A percentile compares a stretch with the other conserved stretches of the same genome.
phyloP scores from a whole-genome alignment of 805 yeast species.

The Candida nonsorbophila region DNA sequence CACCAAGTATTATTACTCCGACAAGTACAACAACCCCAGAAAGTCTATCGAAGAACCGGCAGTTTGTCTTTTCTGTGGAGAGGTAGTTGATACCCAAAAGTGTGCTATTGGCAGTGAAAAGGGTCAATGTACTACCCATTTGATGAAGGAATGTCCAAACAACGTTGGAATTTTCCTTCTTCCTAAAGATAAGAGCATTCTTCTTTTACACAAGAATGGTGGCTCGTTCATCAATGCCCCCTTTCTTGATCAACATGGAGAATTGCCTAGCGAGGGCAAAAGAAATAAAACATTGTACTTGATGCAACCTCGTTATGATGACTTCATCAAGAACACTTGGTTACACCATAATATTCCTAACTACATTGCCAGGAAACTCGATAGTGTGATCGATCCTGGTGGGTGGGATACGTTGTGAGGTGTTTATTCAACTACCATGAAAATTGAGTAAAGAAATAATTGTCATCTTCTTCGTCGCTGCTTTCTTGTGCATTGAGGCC shows the following conservation, averaged over 20 bases:
- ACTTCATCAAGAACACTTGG: constrained; percentile 66
- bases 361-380: constrained; percentile 72
- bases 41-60: constrained; percentile 64
- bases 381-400: constrained; percentile 76
- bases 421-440: constrained; percentile 6
- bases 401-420: constrained; percentile 86
- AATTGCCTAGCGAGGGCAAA: constrained; percentile 67
- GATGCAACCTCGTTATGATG: constrained; percentile 56
- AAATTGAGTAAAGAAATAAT: constrained; percentile 8
- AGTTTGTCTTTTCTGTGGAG: constrained; percentile 79
- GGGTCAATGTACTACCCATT: constrained; percentile 83
- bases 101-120: constrained; percentile 45
- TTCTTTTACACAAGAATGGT: constrained; percentile 63
- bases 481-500: constrained; percentile 1
- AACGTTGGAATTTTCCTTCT: constrained; percentile 67
- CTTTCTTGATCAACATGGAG: constrained; percentile 82
- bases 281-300: constrained; percentile 69
- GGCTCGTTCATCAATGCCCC: constrained; percentile 88
- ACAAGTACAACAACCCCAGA: constrained; percentile 34
- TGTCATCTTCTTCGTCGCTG: constrained; percentile 7
- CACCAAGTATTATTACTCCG: constrained; percentile 49
- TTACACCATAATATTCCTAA: constrained; percentile 74
- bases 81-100: constrained; percentile 61
- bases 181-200: constrained; percentile 61
- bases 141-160: constrained; percentile 54